phyloP scores from a whole-genome alignment of 2,329 filamentous ascomycete species.

The Grosmannia clavigera region DNA sequence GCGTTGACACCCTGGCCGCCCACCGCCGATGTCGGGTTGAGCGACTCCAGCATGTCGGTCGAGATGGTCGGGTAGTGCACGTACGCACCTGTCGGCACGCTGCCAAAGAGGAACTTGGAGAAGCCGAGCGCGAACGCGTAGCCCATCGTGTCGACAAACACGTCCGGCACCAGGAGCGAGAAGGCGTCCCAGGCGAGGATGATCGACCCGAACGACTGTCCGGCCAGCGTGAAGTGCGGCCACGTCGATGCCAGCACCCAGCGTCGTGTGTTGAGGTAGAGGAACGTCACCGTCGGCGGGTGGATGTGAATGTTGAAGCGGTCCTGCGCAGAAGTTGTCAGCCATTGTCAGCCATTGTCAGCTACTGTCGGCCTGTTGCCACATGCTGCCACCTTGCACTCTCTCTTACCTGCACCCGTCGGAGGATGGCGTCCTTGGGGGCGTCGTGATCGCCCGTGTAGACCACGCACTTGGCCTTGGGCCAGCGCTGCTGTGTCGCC shows the following conservation, averaged over 20 bases:
- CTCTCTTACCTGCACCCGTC: constrained; percentile 52
- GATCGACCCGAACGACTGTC: constrained; percentile 85
- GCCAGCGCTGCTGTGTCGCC: constrained; percentile 80
- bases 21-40: constrained; percentile 48
- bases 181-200: constrained; percentile 87
- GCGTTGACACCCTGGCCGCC: constrained; percentile 68
- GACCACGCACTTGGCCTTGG: constrained; percentile 76
- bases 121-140: constrained; percentile 85
- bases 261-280: constrained; percentile 79
- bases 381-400: too few species aligned
- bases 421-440: constrained; percentile 66
- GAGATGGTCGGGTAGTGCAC: constrained; percentile 98
- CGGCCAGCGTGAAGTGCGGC: constrained; percentile 83
- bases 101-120: constrained; percentile 67
- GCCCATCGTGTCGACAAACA: constrained; percentile 97
- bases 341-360: not conserved
- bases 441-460: constrained; percentile 94
- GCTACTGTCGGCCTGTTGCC: too few species aligned
- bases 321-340: constrained; percentile 33
- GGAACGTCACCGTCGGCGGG: constrained; percentile 68
- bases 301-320: constrained; percentile 91
- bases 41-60: constrained; percentile 86
- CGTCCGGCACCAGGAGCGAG: constrained; percentile 77
- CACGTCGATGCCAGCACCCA: constrained; percentile 81
- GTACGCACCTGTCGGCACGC: constrained; percentile 78